These are phyloP conservation scores for Aurinia saxatilis DNA, from an alignment of 345 rosid species.

Conservation along the genomic window DNA sequence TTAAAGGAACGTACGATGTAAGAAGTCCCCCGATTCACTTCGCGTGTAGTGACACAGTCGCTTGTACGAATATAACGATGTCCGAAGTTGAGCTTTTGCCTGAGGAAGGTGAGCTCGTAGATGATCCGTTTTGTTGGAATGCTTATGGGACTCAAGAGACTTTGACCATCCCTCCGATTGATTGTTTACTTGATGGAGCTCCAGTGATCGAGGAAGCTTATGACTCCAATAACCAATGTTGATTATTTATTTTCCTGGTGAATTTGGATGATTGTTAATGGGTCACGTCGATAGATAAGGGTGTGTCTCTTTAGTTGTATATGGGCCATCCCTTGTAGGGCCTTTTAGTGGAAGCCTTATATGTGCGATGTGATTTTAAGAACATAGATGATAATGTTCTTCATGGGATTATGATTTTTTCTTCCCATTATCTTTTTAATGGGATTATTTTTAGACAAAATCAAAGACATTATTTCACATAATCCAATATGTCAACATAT, in stretches of 20 bases:
- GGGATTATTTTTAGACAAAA: no score
- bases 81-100: slow-evolving; percentile 92
- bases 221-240: slow-evolving; percentile 38
- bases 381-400: not conserved
- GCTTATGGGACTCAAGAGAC: slow-evolving; percentile 89
- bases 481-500: no score
- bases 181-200: slow-evolving; percentile 70
- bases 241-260: not conserved
- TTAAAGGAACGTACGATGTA: slow-evolving; percentile 87
- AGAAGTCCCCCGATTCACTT: slow-evolving; percentile 77
- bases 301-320: slow-evolving; percentile 1
- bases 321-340: slow-evolving; percentile 65
- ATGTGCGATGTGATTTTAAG: slow-evolving; percentile 52
- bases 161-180: slow-evolving; percentile 66
- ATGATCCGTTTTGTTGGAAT: slow-evolving; percentile 97
- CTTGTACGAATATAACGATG: slow-evolving; percentile 89
- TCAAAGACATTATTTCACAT: no score
- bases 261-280: not conserved
- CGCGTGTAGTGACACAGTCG: slow-evolving; percentile 86
- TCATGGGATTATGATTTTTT: no score
- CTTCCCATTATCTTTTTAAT: no score
- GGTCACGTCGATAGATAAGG: not conserved
- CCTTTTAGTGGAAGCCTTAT: slow-evolving; percentile 34
- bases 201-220: slow-evolving; percentile 38
- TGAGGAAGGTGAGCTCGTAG: slow-evolving; percentile 72